These are phyloP conservation scores for Castanea crenata DNA, from an alignment of 306 rosid genomes.

Conservation along the genomic window DNA sequence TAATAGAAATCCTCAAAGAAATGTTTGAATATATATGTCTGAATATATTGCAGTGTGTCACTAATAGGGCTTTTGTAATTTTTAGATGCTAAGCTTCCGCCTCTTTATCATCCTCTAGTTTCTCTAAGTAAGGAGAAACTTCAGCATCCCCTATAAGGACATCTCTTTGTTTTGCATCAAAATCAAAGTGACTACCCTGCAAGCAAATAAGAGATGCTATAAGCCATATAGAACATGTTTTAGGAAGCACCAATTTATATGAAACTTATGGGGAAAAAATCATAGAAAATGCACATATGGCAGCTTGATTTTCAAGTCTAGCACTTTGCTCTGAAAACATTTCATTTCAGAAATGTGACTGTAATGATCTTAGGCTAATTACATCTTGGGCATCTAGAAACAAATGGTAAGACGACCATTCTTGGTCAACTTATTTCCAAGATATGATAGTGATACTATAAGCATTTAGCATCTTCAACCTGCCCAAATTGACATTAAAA, in stretches of 20 bases:
- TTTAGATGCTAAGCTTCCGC: conserved; percentile 11
- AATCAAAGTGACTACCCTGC: conserved; percentile 36
- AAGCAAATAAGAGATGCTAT: conserved; percentile 7
- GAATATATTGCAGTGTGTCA: too few relatives aligned
- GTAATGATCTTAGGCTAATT: background rate
- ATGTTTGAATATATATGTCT: too few relatives aligned
- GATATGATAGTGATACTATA: background rate
- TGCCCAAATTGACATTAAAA: too few relatives aligned
- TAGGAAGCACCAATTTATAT: background rate
- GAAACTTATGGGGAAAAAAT: background rate
- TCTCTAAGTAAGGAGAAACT: conserved; percentile 20
- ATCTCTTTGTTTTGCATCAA: conserved; percentile 3
- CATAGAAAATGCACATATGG: background rate
- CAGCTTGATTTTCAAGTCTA: background rate
- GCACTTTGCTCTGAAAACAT: background rate
- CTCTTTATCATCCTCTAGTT: conserved; percentile 17
- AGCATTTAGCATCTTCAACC: too few relatives aligned
- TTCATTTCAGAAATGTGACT: background rate
- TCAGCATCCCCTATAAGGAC: conserved; percentile 4
- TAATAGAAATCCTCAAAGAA: too few relatives aligned
- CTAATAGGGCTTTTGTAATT: too few relatives aligned
- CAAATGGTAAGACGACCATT: background rate
- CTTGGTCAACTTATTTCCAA: background rate
- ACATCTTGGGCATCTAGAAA: background rate
- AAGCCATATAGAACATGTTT: conserved; percentile 11